Evolutionary conservation across 352 stramenopile species (phyloP).

Genomic region (Phytopythium cucurbitacearum): DNA sequence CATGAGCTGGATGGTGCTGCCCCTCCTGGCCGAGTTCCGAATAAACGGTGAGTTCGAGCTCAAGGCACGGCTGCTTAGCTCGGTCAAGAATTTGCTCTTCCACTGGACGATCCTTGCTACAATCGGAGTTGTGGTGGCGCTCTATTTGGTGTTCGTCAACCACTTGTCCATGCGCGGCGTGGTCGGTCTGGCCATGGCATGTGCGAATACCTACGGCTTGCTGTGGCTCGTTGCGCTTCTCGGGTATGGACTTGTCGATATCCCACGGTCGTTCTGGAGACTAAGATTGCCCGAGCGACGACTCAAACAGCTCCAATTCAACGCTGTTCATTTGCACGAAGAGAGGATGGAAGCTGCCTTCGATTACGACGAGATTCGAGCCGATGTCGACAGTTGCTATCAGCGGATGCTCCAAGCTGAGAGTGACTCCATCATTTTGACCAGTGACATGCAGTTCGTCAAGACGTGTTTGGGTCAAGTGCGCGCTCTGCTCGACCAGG

Average conservation of each 20-base stretch:
- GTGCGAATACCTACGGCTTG: conserved; percentile 65
- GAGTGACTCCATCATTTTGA: conserved; percentile 57
- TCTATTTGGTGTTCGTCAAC: conserved; percentile 58
- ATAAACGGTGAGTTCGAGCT: conserved; percentile 61
- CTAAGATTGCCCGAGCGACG: conserved; percentile 27
- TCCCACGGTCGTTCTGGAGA: conserved; percentile 49
- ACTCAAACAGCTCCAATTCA: conserved; percentile 45
- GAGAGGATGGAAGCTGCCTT: conserved; percentile 66
- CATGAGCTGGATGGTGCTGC: conserved; percentile 59
- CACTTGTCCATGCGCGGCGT: conserved; percentile 50
- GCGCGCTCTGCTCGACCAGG: conserved; percentile 20
- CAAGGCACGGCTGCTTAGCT: conserved; percentile 26
- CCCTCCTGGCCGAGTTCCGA: conserved; percentile 54
- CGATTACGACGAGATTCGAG: conserved; percentile 46
- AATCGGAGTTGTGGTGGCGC: conserved; percentile 14
- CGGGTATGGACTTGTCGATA: conserved; percentile 56
- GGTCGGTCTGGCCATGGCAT: conserved; percentile 50
- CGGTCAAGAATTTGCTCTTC: conserved; percentile 38
- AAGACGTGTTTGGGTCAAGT: conserved; percentile 45
- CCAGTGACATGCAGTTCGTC: conserved; percentile 57
- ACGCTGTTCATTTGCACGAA: conserved; percentile 51
- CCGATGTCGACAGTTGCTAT: conserved; percentile 29
- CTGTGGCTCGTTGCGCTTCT: conserved; percentile 57
- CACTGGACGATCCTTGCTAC: conserved; percentile 52
- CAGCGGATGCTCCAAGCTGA: conserved; percentile 51